Evolutionary conservation across 352 stramenopile genomes (phyloP).

Genomic region (Globisporangium mamillatum): DNA sequence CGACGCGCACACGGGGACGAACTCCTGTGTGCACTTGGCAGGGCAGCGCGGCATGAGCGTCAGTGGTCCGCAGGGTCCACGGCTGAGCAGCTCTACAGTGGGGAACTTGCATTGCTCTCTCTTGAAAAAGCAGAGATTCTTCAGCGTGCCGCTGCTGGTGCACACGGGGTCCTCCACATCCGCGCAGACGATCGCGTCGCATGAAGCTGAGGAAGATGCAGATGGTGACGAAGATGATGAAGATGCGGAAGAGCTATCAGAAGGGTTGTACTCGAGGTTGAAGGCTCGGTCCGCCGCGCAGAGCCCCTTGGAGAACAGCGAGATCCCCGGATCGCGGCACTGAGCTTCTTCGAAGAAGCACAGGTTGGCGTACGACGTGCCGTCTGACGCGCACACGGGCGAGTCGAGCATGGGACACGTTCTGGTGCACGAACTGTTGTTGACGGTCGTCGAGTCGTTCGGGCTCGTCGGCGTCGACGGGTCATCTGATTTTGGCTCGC

Average conservation of each 20-base stretch:
- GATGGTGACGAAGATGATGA: neutral
- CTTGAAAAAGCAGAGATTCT: constrained; percentile 41
- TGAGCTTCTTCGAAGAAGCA: constrained; percentile 54
- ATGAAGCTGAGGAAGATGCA: neutral
- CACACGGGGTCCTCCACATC: constrained; percentile 50
- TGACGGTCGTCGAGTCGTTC: neutral
- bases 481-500: constrained; percentile 25
- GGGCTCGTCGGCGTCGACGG: neutral
- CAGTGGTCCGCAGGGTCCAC: constrained; percentile 25
- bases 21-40: constrained; percentile 32
- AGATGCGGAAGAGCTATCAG: neutral
- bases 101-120: constrained; percentile 29
- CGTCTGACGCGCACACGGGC: constrained; percentile 46
- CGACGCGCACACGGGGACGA: constrained; percentile 43
- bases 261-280: constrained; percentile 33
- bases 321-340: constrained; percentile 26
- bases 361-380: constrained; percentile 43
- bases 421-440: constrained; percentile 19
- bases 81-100: constrained; percentile 22
- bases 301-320: constrained; percentile 20
- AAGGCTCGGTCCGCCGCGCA: constrained; percentile 28
- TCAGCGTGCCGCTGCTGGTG: constrained; percentile 40
- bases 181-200: constrained; percentile 34
- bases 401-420: constrained; percentile 36
- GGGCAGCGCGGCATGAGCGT: constrained; percentile 29